A percentile compares a stretch with the other conserved stretches of the same genome.
These are phyloP conservation scores for Oehlia diaphana DNA, from an alignment of 192 early-diverging fungal genomes.

Conservation along the genomic window DNA sequence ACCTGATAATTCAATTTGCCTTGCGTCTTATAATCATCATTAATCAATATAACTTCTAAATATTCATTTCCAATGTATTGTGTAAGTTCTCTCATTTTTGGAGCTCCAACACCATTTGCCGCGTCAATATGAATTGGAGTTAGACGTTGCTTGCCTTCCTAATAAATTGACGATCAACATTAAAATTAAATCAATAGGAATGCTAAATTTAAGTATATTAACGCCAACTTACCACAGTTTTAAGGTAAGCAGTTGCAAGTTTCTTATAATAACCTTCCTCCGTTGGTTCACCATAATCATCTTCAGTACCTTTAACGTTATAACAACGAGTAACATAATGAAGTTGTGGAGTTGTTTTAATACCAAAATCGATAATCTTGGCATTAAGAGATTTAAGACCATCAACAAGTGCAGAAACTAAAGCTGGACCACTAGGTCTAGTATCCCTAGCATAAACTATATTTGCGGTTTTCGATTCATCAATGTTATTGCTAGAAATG, in stretches of 20 bases:
- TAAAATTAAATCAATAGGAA: no score
- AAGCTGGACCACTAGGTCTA: constrained; percentile 81
- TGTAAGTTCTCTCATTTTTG: constrained; percentile 77
- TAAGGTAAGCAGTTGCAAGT: constrained; percentile 80
- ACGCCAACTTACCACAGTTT: constrained; percentile 63
- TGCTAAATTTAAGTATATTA: neutral
- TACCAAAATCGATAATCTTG: constrained; percentile 73
- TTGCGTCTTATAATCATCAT: constrained; percentile 68
- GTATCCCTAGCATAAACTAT: constrained; percentile 94
- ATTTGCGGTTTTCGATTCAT: constrained; percentile 60
- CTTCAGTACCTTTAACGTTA: constrained; percentile 73
- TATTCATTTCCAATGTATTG: constrained; percentile 63
- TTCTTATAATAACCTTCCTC: constrained; percentile 93
- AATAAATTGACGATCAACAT: neutral
- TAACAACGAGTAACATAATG: constrained; percentile 91
- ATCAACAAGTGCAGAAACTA: constrained; percentile 79
- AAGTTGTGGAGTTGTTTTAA: constrained; percentile 95
- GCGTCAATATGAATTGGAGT: constrained; percentile 82
- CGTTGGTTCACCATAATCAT: constrained; percentile 86
- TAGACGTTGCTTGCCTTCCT: constrained; percentile 70
- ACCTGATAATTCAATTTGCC: constrained; percentile 87
- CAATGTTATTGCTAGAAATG: constrained; percentile 65
- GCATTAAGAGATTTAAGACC: constrained; percentile 76
- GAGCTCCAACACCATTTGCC: constrained; percentile 97
- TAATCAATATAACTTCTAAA: constrained; percentile 68